Base-by-base conservation (phyloP, 805 yeast genomes). In the Wickerhamomyces alni region DNA sequence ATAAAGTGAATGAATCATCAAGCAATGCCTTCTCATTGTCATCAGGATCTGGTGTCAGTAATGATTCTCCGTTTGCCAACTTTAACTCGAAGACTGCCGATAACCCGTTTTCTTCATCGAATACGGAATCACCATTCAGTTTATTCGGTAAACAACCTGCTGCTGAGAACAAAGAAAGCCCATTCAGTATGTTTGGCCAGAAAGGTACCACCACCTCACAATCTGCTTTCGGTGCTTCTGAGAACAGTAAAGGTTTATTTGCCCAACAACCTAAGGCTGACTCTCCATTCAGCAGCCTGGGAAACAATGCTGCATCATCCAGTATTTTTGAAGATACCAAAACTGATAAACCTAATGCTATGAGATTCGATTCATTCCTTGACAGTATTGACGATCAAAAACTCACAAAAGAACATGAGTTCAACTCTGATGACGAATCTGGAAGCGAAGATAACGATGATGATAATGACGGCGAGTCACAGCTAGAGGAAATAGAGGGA, bases 101-200 rank as follows among this genome's bases (percentile, higher is more conserved):
- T 15, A 34, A 39, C 16, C 32, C 47, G 6, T 26, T 26, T 26
- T 10, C n/a, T 9, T 26, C 28, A 5, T 26, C 28, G n/a, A n/a
- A n/a, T n/a, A 25, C 15, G 5, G 44, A 47, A 17, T 35, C 62
- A 13, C 38, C 55, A 8, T 52, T 54, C 37, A 43, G 41, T 19
- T 35, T 39, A 1, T 39, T 45, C 35, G 55, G 54, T 10, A 40
- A 41, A n/a, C n/a, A n/a, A n/a, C n/a, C n/a, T n/a, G 6, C 37
- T 11, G 26, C 42, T 15, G 38, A 40, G 12, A 36, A 29, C 13
- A 5, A 8, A 11, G 8, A 31, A 2, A 15, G 26, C 4, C 33
- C 38, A 12, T 22, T 17, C 11, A 38, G 22, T n/a, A 19, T 10
- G 3, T 28, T 38, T 18, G 44, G 19, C 16, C 33, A 30, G 24